Base-by-base conservation (phyloP, 768 basidiomycete genomes). In the Hypholoma fasciculare region DNA sequence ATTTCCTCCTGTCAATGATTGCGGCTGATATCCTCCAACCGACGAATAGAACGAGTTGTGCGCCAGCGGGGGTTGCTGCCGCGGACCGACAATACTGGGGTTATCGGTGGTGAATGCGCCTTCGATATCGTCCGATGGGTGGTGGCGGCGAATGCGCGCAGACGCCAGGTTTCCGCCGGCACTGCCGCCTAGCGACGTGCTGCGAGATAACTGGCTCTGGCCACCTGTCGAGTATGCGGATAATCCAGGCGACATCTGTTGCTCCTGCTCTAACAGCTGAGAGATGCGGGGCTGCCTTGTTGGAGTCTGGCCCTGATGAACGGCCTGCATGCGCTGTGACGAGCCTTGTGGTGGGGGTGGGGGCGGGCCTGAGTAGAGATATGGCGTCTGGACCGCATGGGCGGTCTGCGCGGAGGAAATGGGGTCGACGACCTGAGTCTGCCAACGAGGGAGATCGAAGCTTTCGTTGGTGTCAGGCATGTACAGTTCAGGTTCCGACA, bases 401-500 rank as follows among this genome's bases (percentile, higher is more conserved):
- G 85, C 82, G 20, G 86, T 57, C 65, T 72, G 64, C 54, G 72
- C 64, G 38, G 75, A 61, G 79, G 82, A 65, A 67, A 74, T 61
- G 71, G 78, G 58, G 82, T 79, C 61, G 85, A 94, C 68, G 74
- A 78, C 64, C 85, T 79, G 72, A 79, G 86, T 62, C 78, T 74
- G 86, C 88, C 82, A 84, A 84, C 83, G 65, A 80, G 86, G 81
- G 83, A 98, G 65, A 75, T 90, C 89, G 76, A 90, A 92, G 76
- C 84, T 85, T 78, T 91, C 89, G 86, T 90, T 89, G 67, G 85
- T 74, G 78, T 83, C 84, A 76, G 81, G 78, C 79, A 90, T 89
- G 83, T 86, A 88, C 59, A 86, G 81, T 77, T 89, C 86, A 70
- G 86, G 81, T 82, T 89, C 86, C 68, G 87, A 88, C 87, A 89